These are phyloP conservation scores for Claviceps purpurea DNA, from an alignment of 2,329 filamentous ascomycete species.

Conservation along the genomic window DNA sequence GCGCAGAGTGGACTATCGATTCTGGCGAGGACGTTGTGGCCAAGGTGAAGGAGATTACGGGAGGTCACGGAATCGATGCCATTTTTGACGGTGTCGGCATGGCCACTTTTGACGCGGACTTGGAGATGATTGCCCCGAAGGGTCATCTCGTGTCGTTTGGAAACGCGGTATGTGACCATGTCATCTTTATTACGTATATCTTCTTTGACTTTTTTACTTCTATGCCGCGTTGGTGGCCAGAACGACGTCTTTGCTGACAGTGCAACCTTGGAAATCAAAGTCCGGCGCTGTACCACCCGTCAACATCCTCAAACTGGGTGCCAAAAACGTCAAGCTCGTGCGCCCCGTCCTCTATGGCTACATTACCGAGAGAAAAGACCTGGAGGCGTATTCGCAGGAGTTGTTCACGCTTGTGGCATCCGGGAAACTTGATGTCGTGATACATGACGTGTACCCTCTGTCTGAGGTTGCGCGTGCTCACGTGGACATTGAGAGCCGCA, in stretches of 20 bases:
- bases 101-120: conserved; percentile 65
- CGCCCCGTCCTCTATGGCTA: conserved; percentile 65
- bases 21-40: conserved; percentile 47
- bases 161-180: conserved; percentile 46
- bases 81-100: conserved; percentile 83
- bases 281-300: conserved; percentile 64
- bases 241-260: too few species aligned
- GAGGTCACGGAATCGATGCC: conserved; percentile 56
- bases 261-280: conserved; percentile 13
- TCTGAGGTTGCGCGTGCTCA: conserved; percentile 62
- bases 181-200: neutral
- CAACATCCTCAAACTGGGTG: conserved; percentile 38
- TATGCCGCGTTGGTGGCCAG: conserved; percentile 2
- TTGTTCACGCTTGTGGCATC: conserved; percentile 59
- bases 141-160: conserved; percentile 69
- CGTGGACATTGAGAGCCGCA: conserved; percentile 63
- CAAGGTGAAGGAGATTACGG: conserved; percentile 56
- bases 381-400: conserved; percentile 55
- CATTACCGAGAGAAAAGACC: conserved; percentile 54
- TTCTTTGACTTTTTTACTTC: neutral
- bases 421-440: conserved; percentile 55
- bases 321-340: conserved; percentile 66
- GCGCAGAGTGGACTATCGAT: conserved; percentile 60
- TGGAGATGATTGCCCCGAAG: conserved; percentile 64
- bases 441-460: conserved; percentile 68